These are phyloP conservation scores for Phytopythium boreale DNA, from an alignment of 352 stramenopile species.

Conservation along the genomic window DNA sequence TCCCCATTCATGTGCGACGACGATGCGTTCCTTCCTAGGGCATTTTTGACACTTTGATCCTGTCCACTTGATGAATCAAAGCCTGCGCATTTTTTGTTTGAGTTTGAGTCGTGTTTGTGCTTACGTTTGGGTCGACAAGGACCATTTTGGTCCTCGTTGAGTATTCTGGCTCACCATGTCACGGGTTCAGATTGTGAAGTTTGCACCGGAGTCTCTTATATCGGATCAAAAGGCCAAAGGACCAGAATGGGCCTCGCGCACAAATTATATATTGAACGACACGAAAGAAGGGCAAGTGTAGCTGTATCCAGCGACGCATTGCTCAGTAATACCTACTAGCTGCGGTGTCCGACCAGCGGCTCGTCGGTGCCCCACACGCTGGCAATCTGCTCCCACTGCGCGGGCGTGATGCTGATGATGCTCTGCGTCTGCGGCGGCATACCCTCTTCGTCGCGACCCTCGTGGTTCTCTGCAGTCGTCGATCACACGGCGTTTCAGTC, in stretches of 20 bases:
- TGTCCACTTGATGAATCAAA: background rate
- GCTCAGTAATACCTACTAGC: slow-evolving; percentile 7
- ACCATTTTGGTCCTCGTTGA: too few species aligned
- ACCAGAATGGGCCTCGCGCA: too few species aligned
- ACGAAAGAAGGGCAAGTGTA: too few species aligned
- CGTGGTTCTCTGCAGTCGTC: slow-evolving; percentile 47
- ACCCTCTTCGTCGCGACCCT: slow-evolving; percentile 42
- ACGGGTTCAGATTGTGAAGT: too few species aligned
- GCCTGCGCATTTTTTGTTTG: background rate
- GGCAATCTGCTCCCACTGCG: slow-evolving; percentile 63
- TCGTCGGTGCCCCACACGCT: slow-evolving; percentile 35
- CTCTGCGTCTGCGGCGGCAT: slow-evolving; percentile 64
- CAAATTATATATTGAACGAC: too few species aligned
- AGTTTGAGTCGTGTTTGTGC: background rate
- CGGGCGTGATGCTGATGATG: slow-evolving; percentile 79
- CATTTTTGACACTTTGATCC: background rate
- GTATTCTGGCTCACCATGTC: too few species aligned
- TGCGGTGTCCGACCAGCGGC: slow-evolving; percentile 65
- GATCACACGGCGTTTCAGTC: slow-evolving; percentile 5
- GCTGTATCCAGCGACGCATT: too few species aligned
- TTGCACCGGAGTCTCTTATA: too few species aligned
- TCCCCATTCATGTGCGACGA: background rate
- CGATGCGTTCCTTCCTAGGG: background rate
- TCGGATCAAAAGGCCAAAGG: too few species aligned
- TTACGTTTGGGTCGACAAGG: background rate